Conservation (phyloP, 345 rosid species). For the Aethionema arabicum region DNA sequence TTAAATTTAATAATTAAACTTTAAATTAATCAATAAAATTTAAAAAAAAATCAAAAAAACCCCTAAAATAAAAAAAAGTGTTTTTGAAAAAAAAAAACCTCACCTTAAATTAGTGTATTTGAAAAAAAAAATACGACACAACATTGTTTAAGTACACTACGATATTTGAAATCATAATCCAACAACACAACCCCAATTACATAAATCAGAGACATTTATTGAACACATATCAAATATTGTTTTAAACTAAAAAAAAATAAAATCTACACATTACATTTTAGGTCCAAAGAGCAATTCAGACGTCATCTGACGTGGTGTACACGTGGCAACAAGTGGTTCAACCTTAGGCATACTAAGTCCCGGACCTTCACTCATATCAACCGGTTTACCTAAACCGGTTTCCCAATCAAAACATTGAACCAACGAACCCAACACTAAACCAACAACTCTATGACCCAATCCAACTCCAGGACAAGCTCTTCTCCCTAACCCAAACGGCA, state of each 20-base stretch:
- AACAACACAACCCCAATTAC: no score
- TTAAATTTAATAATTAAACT: no score
- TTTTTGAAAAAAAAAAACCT: no score
- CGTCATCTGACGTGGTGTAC: conserved; percentile 39
- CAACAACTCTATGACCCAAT: conserved; percentile 42
- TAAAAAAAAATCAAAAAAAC: no score
- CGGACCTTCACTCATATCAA: conserved; percentile 46
- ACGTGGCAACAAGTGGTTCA: conserved; percentile 40
- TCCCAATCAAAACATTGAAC: conserved; percentile 54
- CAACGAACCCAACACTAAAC: conserved; percentile 44
- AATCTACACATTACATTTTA: conserved; percentile 3
- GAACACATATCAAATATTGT: no score
- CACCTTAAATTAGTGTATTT: no score
- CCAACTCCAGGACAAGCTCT: conserved; percentile 49
- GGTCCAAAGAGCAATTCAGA: conserved; percentile 10
- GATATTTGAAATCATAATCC: no score
- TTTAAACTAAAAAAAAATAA: neutral
- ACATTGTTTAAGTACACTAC: no score
- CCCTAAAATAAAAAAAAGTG: no score
- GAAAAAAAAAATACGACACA: no score
- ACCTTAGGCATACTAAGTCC: conserved; percentile 46
- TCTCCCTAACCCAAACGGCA: conserved; percentile 54
- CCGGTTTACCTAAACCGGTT: conserved; percentile 31
- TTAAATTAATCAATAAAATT: no score
- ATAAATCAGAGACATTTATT: no score